Conservation (phyloP, 2,329 filamentous ascomycete species). For the Chlorencoelia australis region DNA sequence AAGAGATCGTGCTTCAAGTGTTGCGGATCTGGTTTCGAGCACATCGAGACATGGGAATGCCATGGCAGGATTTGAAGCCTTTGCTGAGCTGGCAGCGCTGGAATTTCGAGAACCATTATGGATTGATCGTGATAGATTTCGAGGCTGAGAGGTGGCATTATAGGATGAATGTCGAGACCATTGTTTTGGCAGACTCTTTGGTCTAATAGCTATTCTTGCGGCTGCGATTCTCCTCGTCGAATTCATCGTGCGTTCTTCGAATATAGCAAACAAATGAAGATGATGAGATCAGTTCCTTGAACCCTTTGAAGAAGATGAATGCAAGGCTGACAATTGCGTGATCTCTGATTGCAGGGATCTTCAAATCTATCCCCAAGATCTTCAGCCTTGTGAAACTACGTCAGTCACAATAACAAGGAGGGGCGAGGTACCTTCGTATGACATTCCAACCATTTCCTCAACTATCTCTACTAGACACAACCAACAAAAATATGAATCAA, state of each 20-base stretch:
- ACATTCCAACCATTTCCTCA: too few relatives aligned
- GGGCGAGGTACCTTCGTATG: too few relatives aligned
- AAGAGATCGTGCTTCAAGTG: conserved; percentile 55
- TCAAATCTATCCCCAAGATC: too few relatives aligned
- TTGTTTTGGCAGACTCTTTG: conserved; percentile 7
- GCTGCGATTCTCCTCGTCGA: conserved; percentile 15
- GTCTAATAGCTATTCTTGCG: conserved; percentile 12
- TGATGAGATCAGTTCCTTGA: not conserved
- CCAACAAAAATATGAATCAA: conserved; percentile 6
- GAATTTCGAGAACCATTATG: conserved; percentile 15
- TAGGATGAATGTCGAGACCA: conserved; percentile 14
- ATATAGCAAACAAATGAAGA: too few relatives aligned
- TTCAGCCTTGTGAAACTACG: too few relatives aligned
- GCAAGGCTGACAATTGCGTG: not conserved
- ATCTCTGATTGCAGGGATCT: too few relatives aligned
- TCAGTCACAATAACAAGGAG: too few relatives aligned
- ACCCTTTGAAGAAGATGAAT: not conserved
- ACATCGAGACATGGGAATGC: conserved; percentile 86
- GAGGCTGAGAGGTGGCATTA: conserved; percentile 1
- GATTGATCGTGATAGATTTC: conserved; percentile 14
- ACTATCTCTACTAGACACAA: not conserved
- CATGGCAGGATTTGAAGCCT: conserved; percentile 71
- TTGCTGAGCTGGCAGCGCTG: conserved; percentile 12
- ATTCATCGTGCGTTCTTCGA: conserved; percentile 16
- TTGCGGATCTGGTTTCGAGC: conserved; percentile 67